phyloP scores from a whole-genome alignment of 257 asterid species.

The Capsicum baccatum region DNA sequence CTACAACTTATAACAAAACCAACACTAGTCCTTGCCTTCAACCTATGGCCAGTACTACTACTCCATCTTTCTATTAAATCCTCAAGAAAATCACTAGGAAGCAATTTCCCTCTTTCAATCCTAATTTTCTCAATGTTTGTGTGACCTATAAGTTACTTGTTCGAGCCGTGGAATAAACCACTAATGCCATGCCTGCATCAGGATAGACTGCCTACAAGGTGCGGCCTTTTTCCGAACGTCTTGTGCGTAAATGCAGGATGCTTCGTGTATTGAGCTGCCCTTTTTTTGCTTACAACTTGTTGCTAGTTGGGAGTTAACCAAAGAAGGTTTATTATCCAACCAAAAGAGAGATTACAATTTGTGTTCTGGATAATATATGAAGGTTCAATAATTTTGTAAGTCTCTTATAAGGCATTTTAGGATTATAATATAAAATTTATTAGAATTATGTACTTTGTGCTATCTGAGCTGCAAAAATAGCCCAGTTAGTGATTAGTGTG shows the following conservation, averaged over 20 bases:
- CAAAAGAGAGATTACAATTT: neutral
- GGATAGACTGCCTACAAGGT: neutral
- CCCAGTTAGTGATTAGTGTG: conserved; percentile 3
- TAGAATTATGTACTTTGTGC: neutral
- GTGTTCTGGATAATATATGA: conserved; percentile 3
- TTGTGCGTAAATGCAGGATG: neutral
- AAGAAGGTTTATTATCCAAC: conserved; percentile 19
- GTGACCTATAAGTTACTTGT: neutral
- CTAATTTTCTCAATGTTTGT: neutral
- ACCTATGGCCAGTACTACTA: conserved; percentile 28
- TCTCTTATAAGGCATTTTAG: conserved; percentile 17
- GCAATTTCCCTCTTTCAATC: neutral
- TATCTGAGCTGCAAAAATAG: conserved; percentile 2
- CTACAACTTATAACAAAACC: conserved; percentile 36
- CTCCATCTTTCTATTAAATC: conserved; percentile 41
- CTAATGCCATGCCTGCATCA: neutral
- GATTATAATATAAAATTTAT: neutral
- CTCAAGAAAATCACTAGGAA: conserved; percentile 8
- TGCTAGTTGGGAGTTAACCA: conserved; percentile 5
- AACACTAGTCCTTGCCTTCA: conserved; percentile 30
- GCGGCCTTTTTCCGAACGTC: neutral
- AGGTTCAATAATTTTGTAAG: conserved; percentile 27
- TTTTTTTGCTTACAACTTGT: neutral
- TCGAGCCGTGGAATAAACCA: neutral
- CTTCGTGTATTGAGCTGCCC: neutral